Conservation (phyloP, 108 stramenopile genomes). For the Stephanodiscus triporus region DNA sequence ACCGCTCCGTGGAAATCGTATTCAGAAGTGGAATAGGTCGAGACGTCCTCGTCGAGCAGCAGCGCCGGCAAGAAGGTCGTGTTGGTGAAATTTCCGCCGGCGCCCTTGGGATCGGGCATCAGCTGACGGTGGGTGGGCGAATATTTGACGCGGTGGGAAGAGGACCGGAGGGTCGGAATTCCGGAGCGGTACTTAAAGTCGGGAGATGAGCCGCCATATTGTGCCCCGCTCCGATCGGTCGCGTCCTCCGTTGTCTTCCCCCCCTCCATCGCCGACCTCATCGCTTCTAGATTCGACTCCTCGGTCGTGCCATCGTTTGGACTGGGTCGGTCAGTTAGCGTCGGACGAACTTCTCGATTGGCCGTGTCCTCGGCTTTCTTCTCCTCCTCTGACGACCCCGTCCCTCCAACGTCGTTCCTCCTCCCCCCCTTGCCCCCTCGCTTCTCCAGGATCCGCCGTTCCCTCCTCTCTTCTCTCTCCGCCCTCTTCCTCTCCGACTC, state of each 20-base stretch:
- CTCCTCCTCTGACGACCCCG: neutral
- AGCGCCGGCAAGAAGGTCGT: conserved; percentile 66
- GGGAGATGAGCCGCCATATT: conserved; percentile 15
- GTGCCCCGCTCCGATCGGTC: too few relatives aligned
- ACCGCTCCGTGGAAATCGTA: conserved; percentile 64
- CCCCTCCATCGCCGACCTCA: neutral
- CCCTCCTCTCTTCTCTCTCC: conserved; percentile 33
- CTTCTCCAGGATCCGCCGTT: conserved; percentile 18
- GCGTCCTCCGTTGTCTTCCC: neutral
- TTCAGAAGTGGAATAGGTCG: conserved; percentile 48
- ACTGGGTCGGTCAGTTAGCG: neutral
- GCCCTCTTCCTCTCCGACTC: conserved; percentile 25
- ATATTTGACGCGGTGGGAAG: conserved; percentile 84
- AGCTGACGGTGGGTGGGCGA: conserved; percentile 66
- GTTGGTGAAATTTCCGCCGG: conserved; percentile 57
- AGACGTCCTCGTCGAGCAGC: conserved; percentile 53
- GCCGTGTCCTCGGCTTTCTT: conserved; percentile 6
- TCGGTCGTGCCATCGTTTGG: neutral
- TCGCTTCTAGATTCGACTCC: too few relatives aligned
- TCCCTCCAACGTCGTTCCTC: neutral
- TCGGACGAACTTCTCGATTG: too few relatives aligned
- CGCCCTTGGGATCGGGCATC: conserved; percentile 64
- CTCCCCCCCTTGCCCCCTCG: conserved; percentile 10
- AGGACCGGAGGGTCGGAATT: conserved; percentile 79
- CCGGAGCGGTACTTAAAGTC: conserved; percentile 67